Conservation (phyloP, 495 filamentous ascomycete species). For the Hypoxylon intermedium region DNA sequence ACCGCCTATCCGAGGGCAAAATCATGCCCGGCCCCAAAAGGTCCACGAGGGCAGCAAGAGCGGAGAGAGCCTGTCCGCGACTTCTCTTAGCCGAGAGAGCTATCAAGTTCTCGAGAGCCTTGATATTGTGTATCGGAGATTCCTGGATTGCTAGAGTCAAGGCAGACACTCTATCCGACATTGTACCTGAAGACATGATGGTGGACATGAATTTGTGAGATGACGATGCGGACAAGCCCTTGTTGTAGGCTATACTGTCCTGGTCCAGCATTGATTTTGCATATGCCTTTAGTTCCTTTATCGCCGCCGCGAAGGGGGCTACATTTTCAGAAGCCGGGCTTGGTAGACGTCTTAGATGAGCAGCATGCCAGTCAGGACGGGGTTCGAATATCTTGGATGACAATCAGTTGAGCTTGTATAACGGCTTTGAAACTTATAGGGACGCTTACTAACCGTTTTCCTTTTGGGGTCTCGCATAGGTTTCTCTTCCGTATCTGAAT, state of each 20-base stretch:
- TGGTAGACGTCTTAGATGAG: constrained; percentile 65
- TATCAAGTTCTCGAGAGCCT: constrained; percentile 83
- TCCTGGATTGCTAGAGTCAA: constrained; percentile 93
- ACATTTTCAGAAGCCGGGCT: constrained; percentile 53
- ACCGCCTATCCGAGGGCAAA: constrained; percentile 79
- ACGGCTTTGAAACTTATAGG: constrained; percentile 14
- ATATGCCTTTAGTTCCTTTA: constrained; percentile 76
- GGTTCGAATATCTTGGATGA: constrained; percentile 70
- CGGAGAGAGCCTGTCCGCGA: constrained; percentile 90
- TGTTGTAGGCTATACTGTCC: constrained; percentile 70
- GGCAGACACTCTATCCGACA: constrained; percentile 95
- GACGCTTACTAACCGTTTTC: constrained; percentile 53
- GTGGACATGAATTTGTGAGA: constrained; percentile 93
- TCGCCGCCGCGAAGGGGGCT: constrained; percentile 60
- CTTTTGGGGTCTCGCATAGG: constrained; percentile 35
- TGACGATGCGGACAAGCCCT: constrained; percentile 65
- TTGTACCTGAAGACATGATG: constrained; percentile 94
- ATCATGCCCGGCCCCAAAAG: constrained; percentile 86
- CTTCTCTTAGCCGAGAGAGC: constrained; percentile 84
- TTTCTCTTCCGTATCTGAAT: constrained; percentile 26
- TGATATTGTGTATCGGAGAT: constrained; percentile 89
- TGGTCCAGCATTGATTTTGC: constrained; percentile 75
- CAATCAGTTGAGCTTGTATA: constrained; percentile 33
- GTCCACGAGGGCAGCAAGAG: constrained; percentile 90
- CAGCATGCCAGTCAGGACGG: constrained; percentile 84